Conservation (phyloP, 768 basidiomycete species). For the Leccinum longicurvipes region DNA sequence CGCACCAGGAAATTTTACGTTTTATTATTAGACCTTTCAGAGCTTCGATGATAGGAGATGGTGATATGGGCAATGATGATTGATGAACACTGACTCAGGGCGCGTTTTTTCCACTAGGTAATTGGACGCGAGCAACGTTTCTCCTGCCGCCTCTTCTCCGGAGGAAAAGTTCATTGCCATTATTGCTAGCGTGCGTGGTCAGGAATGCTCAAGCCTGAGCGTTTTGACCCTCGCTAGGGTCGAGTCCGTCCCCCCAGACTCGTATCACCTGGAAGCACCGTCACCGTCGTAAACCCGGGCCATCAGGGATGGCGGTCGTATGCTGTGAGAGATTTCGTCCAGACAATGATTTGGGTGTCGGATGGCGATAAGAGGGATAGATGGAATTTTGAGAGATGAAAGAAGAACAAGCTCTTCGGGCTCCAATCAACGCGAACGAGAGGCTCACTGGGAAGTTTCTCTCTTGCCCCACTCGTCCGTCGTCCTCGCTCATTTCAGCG, state of each 20-base stretch:
- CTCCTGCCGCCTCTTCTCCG: not conserved
- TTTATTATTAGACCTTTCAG: not conserved
- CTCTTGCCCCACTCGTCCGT: no score
- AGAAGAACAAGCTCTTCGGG: not conserved
- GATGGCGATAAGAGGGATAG: no score
- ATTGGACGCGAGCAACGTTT: not conserved
- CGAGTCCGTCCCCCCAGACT: not conserved
- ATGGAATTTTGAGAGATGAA: not conserved
- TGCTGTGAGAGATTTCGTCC: not conserved
- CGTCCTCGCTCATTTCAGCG: no score
- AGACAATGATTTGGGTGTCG: not conserved
- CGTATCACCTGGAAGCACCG: not conserved
- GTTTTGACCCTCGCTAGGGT: not conserved
- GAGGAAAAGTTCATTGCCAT: not conserved
- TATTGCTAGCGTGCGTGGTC: not conserved
- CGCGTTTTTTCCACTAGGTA: not conserved
- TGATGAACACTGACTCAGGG: not conserved
- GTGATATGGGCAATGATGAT: not conserved
- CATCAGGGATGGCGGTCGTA: not conserved
- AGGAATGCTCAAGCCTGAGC: not conserved
- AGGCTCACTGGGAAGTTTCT: no score
- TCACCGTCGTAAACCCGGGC: not conserved
- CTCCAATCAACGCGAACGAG: no score
- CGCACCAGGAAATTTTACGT: not conserved
- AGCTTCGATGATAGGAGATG: not conserved